phyloP scores from a whole-genome alignment of 129 eudicot species.

The Cynara cardunculus region DNA sequence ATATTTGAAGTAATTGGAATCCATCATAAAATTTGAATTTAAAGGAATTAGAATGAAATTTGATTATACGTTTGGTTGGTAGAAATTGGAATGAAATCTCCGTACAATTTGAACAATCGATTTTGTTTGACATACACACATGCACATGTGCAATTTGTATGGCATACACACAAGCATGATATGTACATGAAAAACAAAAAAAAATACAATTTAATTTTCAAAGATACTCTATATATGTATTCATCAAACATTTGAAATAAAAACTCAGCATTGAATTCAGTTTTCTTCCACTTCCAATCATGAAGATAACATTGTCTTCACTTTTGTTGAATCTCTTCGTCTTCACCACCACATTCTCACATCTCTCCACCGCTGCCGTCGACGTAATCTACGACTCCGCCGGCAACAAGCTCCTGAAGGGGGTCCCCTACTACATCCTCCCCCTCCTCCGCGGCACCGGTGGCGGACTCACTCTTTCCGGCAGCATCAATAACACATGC shows the following conservation, averaged over 20 bases:
- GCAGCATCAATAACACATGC: constrained; percentile 9
- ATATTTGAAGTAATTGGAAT: too few relatives aligned
- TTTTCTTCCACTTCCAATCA: neutral
- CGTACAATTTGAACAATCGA: too few relatives aligned
- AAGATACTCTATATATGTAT: too few relatives aligned
- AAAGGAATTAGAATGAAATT: too few relatives aligned
- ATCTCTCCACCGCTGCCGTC: neutral
- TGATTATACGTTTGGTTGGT: too few relatives aligned
- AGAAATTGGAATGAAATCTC: too few relatives aligned
- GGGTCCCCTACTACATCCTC: constrained; percentile 25
- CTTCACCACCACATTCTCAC: constrained; percentile 11
- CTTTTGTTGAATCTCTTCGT: constrained; percentile 1
- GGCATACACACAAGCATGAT: too few relatives aligned
- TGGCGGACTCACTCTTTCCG: constrained; percentile 24
- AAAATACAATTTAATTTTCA: too few relatives aligned
- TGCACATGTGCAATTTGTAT: too few relatives aligned
- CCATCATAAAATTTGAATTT: too few relatives aligned
- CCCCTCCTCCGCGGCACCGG: constrained; percentile 36
- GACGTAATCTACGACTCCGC: constrained; percentile 21
- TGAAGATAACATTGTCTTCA: constrained; percentile 1
- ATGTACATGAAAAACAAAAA: too few relatives aligned
- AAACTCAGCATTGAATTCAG: neutral
- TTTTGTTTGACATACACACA: too few relatives aligned
- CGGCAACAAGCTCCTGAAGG: constrained; percentile 24
- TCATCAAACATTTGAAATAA: neutral